Evolutionary conservation across 768 basidiomycete species (phyloP).

Genomic region (Solioccasus polychromus): DNA sequence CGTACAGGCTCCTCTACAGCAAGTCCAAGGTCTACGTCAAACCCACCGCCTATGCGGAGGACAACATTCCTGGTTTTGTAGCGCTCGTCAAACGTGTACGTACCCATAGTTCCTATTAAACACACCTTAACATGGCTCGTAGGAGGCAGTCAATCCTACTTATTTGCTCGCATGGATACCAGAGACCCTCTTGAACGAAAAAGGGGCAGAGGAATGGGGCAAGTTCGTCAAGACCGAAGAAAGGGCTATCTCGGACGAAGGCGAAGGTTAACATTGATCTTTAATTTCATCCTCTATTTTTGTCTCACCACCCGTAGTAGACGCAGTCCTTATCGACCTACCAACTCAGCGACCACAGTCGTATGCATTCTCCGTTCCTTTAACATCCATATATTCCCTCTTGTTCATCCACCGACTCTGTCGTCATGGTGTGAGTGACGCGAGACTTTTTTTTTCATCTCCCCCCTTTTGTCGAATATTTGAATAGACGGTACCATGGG

Average conservation of each 20-base stretch:
- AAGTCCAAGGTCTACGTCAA: slow-evolving; percentile 96
- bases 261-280: slow-evolving; percentile 50
- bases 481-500: slow-evolving; percentile 78
- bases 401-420: slow-evolving; percentile 77
- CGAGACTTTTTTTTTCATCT: slow-evolving; percentile 7
- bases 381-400: slow-evolving; percentile 87
- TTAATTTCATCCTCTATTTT: neutral
- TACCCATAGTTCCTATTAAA: slow-evolving; percentile 13
- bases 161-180: slow-evolving; percentile 94
- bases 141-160: slow-evolving; percentile 74
- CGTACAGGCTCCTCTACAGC: slow-evolving; percentile 76
- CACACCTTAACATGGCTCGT: slow-evolving; percentile 11
- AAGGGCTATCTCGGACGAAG: slow-evolving; percentile 52
- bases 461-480: neutral
- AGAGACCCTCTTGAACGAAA: slow-evolving; percentile 77
- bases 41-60: slow-evolving; percentile 86
- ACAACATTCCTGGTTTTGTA: slow-evolving; percentile 94
- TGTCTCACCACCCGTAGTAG: slow-evolving; percentile 36
- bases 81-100: slow-evolving; percentile 85
- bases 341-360: slow-evolving; percentile 83
- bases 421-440: slow-evolving; percentile 76
- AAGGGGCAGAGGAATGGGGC: slow-evolving; percentile 81
- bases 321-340: slow-evolving; percentile 81
- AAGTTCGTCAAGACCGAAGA: slow-evolving; percentile 88
- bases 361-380: slow-evolving; percentile 93